Evolutionary conservation across 352 stramenopile species (phyloP).

Genomic region (Hyaloperonospora brassicae): DNA sequence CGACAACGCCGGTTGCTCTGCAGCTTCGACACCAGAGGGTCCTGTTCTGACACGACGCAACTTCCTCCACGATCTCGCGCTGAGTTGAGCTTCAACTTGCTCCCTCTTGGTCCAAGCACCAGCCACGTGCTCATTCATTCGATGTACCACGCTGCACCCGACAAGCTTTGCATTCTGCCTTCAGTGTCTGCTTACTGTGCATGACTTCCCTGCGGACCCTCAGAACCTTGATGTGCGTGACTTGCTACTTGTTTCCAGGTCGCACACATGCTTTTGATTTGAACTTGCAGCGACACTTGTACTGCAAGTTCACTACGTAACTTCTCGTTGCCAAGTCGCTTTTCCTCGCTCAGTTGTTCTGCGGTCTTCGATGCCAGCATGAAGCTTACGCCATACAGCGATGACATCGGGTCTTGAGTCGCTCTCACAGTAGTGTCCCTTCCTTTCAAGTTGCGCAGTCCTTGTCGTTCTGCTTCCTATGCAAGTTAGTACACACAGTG

Average conservation of each 20-base stretch:
- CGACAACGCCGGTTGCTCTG: slow-evolving; percentile 74
- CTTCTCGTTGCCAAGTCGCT: slow-evolving; percentile 82
- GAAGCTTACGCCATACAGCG: slow-evolving; percentile 79
- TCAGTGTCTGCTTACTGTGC: slow-evolving; percentile 74
- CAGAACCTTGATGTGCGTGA: slow-evolving; percentile 59
- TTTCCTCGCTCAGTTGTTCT: slow-evolving; percentile 82
- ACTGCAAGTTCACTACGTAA: slow-evolving; percentile 86
- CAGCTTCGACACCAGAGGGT: slow-evolving; percentile 58
- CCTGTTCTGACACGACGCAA: no score
- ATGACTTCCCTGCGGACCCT: slow-evolving; percentile 86
- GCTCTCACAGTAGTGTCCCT: slow-evolving; percentile 69
- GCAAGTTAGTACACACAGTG: slow-evolving; percentile 86
- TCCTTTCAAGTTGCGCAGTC: slow-evolving; percentile 79
- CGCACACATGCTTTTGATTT: slow-evolving; percentile 78
- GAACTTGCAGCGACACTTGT: slow-evolving; percentile 74
- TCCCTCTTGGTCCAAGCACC: slow-evolving; percentile 77
- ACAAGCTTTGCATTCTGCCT: slow-evolving; percentile 80
- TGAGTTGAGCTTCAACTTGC: slow-evolving; percentile 83
- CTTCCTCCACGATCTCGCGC: slow-evolving; percentile 88
- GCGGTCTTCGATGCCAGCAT: slow-evolving; percentile 87
- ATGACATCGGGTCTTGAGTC: slow-evolving; percentile 79
- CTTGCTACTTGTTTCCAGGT: slow-evolving; percentile 72
- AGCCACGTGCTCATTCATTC: slow-evolving; percentile 89
- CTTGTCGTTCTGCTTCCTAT: slow-evolving; percentile 89
- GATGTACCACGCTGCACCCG: slow-evolving; percentile 72